These are phyloP conservation scores for Pyricularia grisea DNA, from an alignment of 2,329 filamentous ascomycete species.

Conservation along the genomic window DNA sequence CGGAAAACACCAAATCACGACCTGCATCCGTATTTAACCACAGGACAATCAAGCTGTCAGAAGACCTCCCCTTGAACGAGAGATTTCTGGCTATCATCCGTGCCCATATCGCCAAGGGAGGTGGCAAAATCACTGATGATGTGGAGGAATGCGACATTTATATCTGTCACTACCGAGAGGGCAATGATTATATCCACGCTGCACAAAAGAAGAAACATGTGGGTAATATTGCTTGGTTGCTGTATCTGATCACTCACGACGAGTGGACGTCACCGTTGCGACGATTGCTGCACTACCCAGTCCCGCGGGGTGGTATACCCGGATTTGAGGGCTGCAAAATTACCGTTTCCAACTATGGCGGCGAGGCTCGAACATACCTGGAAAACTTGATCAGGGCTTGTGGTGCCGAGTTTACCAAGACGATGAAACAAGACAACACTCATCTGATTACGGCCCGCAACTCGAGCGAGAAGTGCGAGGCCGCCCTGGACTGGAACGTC, in stretches of 20 bases:
- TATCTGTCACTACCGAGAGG: constrained; percentile 80
- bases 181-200: constrained; percentile 66
- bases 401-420: constrained; percentile 87
- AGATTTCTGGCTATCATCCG: constrained; percentile 59
- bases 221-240: constrained; percentile 90
- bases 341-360: constrained; percentile 92
- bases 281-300: constrained; percentile 81
- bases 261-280: constrained; percentile 79
- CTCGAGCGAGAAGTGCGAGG: constrained; percentile 85
- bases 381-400: constrained; percentile 82
- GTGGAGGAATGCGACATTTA: constrained; percentile 71
- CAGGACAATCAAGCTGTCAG: constrained; percentile 67
- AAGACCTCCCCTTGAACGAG: constrained; percentile 61
- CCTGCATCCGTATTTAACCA: constrained; percentile 54
- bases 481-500: constrained; percentile 87
- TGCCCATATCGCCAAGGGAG: constrained; percentile 61
- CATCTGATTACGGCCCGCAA: constrained; percentile 88
- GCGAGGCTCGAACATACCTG: constrained; percentile 85
- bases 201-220: constrained; percentile 73
- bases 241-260: constrained; percentile 81
- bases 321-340: constrained; percentile 72
- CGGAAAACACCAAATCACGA: constrained; percentile 21
- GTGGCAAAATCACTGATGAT: constrained; percentile 56
- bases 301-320: constrained; percentile 66
- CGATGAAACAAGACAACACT: constrained; percentile 90